Conservation (phyloP, 805 yeast genomes). For the Nakazawaea anatomiae region DNA sequence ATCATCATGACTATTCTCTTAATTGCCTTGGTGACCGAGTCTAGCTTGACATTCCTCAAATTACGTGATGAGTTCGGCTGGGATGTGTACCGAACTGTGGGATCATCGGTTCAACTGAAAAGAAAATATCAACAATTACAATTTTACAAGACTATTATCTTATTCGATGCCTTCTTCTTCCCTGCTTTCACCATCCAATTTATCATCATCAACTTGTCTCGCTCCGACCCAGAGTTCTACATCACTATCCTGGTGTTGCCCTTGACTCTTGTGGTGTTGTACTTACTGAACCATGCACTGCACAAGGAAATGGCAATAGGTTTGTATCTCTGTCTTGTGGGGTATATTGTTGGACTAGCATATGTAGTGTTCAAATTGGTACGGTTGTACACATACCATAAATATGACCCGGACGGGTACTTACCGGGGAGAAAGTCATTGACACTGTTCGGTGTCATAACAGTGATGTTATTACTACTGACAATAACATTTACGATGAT, state of each 20-base stretch:
- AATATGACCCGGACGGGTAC: constrained; percentile 28
- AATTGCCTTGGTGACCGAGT: constrained; percentile 22
- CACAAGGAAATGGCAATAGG: constrained; percentile 24
- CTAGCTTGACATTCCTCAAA: constrained; percentile 18
- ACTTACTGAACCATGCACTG: constrained; percentile 32
- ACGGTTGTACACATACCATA: constrained; percentile 25
- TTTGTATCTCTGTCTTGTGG: constrained; percentile 17
- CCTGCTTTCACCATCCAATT: constrained; percentile 40
- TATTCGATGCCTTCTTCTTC: constrained; percentile 32
- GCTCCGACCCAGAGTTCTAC: constrained; percentile 34
- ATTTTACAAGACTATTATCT: constrained; percentile 27
- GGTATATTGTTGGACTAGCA: constrained; percentile 29
- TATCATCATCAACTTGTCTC: constrained; percentile 31
- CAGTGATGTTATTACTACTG: constrained; percentile 24
- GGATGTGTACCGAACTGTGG: constrained; percentile 34
- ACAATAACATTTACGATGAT: constrained; percentile 18
- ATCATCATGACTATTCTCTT: no score
- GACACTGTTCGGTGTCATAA: constrained; percentile 32
- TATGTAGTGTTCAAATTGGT: constrained; percentile 35
- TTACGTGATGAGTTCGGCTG: constrained; percentile 27
- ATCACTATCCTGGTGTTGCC: constrained; percentile 34
- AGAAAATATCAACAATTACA: constrained; percentile 30
- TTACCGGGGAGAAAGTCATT: constrained; percentile 37
- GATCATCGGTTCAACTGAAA: constrained; percentile 22
- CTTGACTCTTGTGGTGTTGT: constrained; percentile 27